These are phyloP conservation scores for Elongisporangium anandrum DNA, from an alignment of 352 stramenopile genomes.

Conservation along the genomic window DNA sequence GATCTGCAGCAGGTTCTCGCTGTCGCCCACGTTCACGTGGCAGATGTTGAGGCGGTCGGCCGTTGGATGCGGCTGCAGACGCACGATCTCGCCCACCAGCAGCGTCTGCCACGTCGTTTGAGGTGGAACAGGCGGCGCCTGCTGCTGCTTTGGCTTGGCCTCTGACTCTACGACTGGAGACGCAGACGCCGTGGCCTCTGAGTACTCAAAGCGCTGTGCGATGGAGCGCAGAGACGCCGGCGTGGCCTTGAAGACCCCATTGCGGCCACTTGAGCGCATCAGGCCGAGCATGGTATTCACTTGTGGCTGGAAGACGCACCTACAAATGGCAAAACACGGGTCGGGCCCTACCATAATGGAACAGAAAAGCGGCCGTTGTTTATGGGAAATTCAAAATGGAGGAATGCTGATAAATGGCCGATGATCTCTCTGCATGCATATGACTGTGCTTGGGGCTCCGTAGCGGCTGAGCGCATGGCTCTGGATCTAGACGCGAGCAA, in stretches of 20 bases:
- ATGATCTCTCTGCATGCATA: not conserved
- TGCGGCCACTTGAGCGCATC: not conserved
- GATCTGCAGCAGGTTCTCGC: conserved; percentile 62
- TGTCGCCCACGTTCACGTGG: conserved; percentile 55
- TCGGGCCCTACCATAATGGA: not conserved
- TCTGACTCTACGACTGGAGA: not conserved
- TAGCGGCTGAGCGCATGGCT: no score
- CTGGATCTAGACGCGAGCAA: conserved; percentile 57
- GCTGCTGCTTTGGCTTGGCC: conserved; percentile 10
- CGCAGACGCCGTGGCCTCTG: not conserved
- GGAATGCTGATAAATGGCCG: not conserved
- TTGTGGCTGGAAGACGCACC: not conserved
- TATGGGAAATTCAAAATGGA: not conserved
- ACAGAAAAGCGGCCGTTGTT: not conserved
- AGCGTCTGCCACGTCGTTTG: conserved; percentile 62
- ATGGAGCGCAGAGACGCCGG: not conserved
- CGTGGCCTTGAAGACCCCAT: not conserved
- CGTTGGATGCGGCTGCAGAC: conserved; percentile 47
- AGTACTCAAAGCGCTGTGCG: not conserved
- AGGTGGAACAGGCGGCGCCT: conserved; percentile 15
- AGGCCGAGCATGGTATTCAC: not conserved
- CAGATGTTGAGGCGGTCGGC: conserved; percentile 69
- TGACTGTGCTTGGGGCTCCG: not conserved
- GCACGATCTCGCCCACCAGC: conserved; percentile 70
- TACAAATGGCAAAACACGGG: not conserved